Base-by-base conservation (phyloP, 192 early-diverging fungal species). In the Coemansia sp. region DNA sequence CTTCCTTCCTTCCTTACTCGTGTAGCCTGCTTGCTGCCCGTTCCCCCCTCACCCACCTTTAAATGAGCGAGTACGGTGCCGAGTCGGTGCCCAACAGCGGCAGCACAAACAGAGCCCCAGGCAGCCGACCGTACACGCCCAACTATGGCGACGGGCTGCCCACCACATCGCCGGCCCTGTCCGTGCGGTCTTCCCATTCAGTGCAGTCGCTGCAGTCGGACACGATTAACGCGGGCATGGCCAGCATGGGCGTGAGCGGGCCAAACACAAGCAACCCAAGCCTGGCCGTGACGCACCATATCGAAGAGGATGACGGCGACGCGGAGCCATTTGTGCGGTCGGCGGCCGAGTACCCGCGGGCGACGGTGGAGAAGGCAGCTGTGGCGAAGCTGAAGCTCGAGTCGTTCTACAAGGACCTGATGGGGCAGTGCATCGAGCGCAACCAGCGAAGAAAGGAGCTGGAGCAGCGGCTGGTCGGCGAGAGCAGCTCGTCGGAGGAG, bases 341-440 rank as follows among this genome's bases (percentile, higher is more conserved):
- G n/a, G 84, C 87, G 0, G 87, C 84, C 28, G 84, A 82, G 5
- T 82, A 89, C 31, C 75, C 94, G 18, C 81, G 85, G 36, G 74
- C 81, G 30, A 87, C 89, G 0, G 47, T 96, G 7, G 96, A 99
- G 31, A 78, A 88, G 57, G 86, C 93, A 5, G 81, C 89, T 0
- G 84, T 87, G 7, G 93, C 92, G 29, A 96, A 93, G 68, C 81
- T 88, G 33, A 88, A 87, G 44, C 77, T 99, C 20, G 88, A 96
- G 54, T 80, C 91, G 73, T 92, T 91, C 44, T 99, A 97, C 78
- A 91, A 89, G 57, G 78, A 81, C 17, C 76, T 88, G 26, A 80
- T 97, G 41, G 80, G 84, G 5, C 93, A 96, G 56, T 93, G 89
- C 46, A 85, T 85, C 47, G 94, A 98, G 47, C 71, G 85, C 44